Percentiles rank a stretch among this genome's conserved stretches.
Evolutionary conservation across 805 yeast species (phyloP).

Genomic region (Tetrapisispora nanseiensis): DNA sequence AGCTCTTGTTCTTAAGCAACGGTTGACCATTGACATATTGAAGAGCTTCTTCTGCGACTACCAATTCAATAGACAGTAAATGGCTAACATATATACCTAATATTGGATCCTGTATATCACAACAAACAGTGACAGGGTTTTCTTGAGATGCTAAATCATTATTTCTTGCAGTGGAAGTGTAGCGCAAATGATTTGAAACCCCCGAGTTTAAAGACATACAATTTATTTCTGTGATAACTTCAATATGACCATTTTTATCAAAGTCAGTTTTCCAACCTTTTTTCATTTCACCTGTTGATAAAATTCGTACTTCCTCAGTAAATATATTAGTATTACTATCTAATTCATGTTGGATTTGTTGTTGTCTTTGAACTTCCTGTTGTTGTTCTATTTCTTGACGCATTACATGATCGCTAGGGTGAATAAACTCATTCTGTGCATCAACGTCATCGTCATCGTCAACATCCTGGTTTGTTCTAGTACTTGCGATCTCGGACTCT

Average conservation of each 20-base stretch:
- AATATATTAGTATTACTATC: slow-evolving; percentile 37
- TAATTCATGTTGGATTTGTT: slow-evolving; percentile 24
- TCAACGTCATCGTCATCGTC: slow-evolving; percentile 27
- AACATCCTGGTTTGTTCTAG: slow-evolving; percentile 15
- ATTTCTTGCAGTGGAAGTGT: slow-evolving; percentile 34
- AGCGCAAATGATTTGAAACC: slow-evolving; percentile 36
- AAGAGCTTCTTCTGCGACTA: slow-evolving; percentile 84
- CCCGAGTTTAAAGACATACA: slow-evolving; percentile 51
- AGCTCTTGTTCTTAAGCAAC: slow-evolving; percentile 5
- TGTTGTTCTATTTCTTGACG: slow-evolving; percentile 27
- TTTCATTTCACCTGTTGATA: slow-evolving; percentile 72
- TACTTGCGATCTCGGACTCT: not conserved
- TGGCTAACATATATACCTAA: slow-evolving; percentile 73
- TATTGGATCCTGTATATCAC: slow-evolving; percentile 76
- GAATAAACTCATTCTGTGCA: slow-evolving; percentile 22
- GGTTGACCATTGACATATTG: slow-evolving; percentile 33
- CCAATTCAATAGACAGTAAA: slow-evolving; percentile 69
- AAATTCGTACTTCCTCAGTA: slow-evolving; percentile 62
- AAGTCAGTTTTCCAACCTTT: slow-evolving; percentile 96
- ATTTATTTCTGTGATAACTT: slow-evolving; percentile 61
- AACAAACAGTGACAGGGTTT: slow-evolving; percentile 43
- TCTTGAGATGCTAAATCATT: slow-evolving; percentile 11
- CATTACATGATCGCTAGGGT: slow-evolving; percentile 30
- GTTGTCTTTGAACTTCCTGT: slow-evolving; percentile 26
- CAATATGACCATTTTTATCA: slow-evolving; percentile 66